Conservation (phyloP, 306 rosid species). For the Prunus campanulata region DNA sequence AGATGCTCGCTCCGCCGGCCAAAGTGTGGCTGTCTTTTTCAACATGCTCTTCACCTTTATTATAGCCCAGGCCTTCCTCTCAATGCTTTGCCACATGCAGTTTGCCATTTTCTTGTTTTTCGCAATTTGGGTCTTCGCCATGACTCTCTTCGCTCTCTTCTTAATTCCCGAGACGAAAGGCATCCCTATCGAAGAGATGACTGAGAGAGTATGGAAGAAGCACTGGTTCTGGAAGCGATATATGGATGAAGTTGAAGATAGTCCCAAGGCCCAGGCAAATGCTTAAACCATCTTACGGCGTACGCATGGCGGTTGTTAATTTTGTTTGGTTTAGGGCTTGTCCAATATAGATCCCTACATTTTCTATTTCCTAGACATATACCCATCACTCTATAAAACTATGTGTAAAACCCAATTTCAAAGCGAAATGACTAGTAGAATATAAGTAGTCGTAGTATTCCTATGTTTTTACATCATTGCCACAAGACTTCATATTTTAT, state of each 20-base stretch:
- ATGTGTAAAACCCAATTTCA: too few relatives aligned
- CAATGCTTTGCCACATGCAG: constrained; percentile 52
- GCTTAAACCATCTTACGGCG: neutral
- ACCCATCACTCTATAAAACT: too few relatives aligned
- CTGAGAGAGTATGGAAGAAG: constrained; percentile 40
- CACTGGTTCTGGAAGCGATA: constrained; percentile 63
- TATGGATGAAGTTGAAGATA: constrained; percentile 6
- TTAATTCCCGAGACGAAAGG: constrained; percentile 56
- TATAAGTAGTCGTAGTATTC: too few relatives aligned
- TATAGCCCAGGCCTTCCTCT: constrained; percentile 55
- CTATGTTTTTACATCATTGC: too few relatives aligned
- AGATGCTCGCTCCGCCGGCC: constrained; percentile 55
- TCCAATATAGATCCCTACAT: too few relatives aligned
- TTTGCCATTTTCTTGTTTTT: constrained; percentile 53
- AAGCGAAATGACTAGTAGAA: too few relatives aligned
- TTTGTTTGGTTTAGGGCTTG: neutral
- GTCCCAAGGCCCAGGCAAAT: too few relatives aligned
- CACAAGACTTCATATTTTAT: too few relatives aligned
- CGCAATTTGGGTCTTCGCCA: constrained; percentile 40
- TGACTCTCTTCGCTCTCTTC: constrained; percentile 30
- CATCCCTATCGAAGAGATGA: constrained; percentile 55
- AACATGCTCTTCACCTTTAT: constrained; percentile 62
- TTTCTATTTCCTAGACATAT: too few relatives aligned
- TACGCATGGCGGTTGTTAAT: neutral
- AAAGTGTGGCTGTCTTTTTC: constrained; percentile 42